phyloP scores from a whole-genome alignment of 2,329 filamentous ascomycete species.

The Fusarium chuoi region DNA sequence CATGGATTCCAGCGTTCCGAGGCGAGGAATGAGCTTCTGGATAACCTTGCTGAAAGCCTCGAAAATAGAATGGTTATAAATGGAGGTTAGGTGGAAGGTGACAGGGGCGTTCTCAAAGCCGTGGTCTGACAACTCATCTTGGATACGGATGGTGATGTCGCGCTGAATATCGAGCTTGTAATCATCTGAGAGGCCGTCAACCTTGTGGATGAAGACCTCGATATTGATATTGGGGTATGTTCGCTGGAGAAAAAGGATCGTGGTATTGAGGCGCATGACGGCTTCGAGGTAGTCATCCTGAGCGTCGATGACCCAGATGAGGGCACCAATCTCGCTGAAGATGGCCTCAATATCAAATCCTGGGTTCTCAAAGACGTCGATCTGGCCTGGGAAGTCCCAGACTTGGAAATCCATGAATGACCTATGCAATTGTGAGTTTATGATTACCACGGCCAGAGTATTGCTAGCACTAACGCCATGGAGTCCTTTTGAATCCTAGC shows the following conservation, averaged over 20 bases:
- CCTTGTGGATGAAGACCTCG: constrained; percentile 99
- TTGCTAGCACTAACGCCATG: constrained; percentile 77
- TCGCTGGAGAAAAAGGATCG: constrained; percentile 88
- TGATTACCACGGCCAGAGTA: not conserved
- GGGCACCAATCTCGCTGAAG: constrained; percentile 90
- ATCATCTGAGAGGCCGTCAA: constrained; percentile 96
- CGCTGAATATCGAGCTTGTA: constrained; percentile 96
- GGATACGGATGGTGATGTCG: constrained; percentile 95
- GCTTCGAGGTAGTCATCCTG: constrained; percentile 98
- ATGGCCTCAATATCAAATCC: constrained; percentile 92
- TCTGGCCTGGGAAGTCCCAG: constrained; percentile 95
- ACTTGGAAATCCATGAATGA: constrained; percentile 99
- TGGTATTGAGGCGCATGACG: constrained; percentile 85
- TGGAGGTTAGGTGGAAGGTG: constrained; percentile 94
- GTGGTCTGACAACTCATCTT: constrained; percentile 93
- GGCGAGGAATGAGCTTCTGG: constrained; percentile 93
- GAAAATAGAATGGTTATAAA: constrained; percentile 98
- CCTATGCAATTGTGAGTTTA: constrained; percentile 56
- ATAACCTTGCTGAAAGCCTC: constrained; percentile 99
- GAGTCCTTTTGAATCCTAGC: constrained; percentile 93
- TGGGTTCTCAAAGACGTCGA: constrained; percentile 87
- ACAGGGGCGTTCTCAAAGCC: constrained; percentile 94
- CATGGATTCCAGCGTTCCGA: constrained; percentile 91
- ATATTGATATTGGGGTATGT: constrained; percentile 94
- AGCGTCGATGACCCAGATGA: constrained; percentile 99